Evolutionary conservation across 1,284 basidiomycete genomes (phyloP), one percentile per base, ranked within the genome.

Genomic region (Ceratobasidium papillatum): DNA sequence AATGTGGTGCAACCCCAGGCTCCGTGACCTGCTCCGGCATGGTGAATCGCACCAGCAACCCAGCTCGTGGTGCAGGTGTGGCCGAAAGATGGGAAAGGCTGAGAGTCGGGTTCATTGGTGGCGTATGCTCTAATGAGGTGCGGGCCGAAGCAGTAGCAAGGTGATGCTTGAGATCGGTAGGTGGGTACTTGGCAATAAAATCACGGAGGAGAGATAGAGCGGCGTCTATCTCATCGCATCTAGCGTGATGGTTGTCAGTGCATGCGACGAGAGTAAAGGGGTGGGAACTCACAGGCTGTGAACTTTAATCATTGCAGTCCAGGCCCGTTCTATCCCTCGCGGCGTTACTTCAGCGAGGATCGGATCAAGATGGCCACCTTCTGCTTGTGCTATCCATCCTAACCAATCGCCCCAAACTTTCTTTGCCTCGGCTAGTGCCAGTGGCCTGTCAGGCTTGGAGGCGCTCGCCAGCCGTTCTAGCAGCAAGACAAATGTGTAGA

Each of bases 281-380:
- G 32, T 27, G 49, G 36, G 41, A 30, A 82, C 91, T 76, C 81
- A 93, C 91, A 89, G 74, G 22, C 88, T 78, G 2, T 89, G 81
- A 14, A 89, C 80, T n/a, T 88, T 85, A 75, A 93, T 88, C 84
- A 88, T 89, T 27, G 89, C 89, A 1, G 84, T 80, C 79, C 92
- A 86, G 1, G 87, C 88, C 49, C 86, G 86, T 79, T 94, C 92
- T n/a, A 91, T 84, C 72, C 86, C 78, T 22, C 90, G 84, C 30
- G 77, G 71, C 7, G 75, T 80, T 36, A 78, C 80, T 68, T 78
- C 59, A 66, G 80, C 76, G 52, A 78, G 74, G 8, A 72, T 52
- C 75, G 81, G 80, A 51, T 69, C 45, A 41, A 74, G 45, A 32
- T 75, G 22, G 45, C 62, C 56, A 27, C 77, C 75, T 19, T 83